Base-by-base conservation (phyloP, 2,329 filamentous ascomycete species). In the Orbilia blumenaviensis region DNA sequence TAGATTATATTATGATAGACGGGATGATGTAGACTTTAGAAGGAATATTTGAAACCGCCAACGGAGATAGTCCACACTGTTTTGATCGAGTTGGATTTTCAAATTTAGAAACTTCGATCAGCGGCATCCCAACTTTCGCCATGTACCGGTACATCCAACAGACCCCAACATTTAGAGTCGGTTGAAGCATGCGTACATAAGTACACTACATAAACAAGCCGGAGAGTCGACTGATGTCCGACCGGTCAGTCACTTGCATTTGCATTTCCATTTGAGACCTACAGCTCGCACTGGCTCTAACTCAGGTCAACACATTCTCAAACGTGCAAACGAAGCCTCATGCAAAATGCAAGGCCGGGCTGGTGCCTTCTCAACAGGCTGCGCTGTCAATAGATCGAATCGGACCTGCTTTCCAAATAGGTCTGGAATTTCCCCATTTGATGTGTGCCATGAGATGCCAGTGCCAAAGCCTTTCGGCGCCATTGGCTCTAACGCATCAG, bases 401-500 rank as follows among this genome's bases (percentile, higher is more conserved):
- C 71, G 71, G 71, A 34, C 9, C 12, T 58, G 44, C 62, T 46
- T 58, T 27, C 71, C 63, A 48, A 38, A 62, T 67, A 9, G 46
- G 71, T 29, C 46, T 75, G 5, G 63, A 62, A 50, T 52, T 75
- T 63, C 71, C 71, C 10, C 14, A 56, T 75, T 68, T 18, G 71
- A 68, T 10, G 5, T 41, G 7, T 42, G 41, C 42, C 29, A 41
- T 54, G 46, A 14, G 29, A n/a, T 42, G 36, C 21, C 27, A 32
- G 46, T 50, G 38, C 50, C 23, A 60, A 48, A 60, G 32, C 44
- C 61, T 12, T 44, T 36, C 48, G 50, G 52, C 68, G 42, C 68
- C 42, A 41, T 61, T 36, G 38, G 41, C 25, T 58, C 63, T 67
- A 75, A 75, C 62, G 71, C 71, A 67, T 75, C 71, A 75, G 63